Base-by-base conservation (phyloP, 2,329 filamentous ascomycete genomes). In the Ascocoryne sarcoides region DNA sequence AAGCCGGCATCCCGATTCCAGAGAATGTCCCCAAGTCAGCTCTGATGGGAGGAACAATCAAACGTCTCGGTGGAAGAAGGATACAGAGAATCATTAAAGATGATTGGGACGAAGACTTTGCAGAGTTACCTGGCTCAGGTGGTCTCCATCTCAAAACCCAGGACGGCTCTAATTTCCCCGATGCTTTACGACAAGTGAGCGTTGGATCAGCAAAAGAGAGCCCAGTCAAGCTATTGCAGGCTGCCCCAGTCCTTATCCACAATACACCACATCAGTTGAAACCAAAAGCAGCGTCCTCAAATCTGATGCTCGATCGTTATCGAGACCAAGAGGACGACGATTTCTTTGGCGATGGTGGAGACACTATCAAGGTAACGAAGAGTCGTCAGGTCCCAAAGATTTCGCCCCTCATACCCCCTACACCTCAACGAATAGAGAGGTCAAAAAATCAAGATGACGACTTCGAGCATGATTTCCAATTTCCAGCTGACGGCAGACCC, bases 1-100 rank as follows among this genome's bases (percentile, higher is more conserved):
- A 79, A 59, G 89, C 88, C 18, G 92, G 92, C 51, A 95, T 98
- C 49, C 90, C 92, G 5, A 77, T 96, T 41, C 92, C 92, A 19
- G 70, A 76, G 37, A 89, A 89, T 58, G 79, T 96, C 21, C 88
- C 90, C 1, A 78, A 84, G 20, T 95, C 90, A 15, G 92, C 92
- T 20, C 69, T 98, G 31, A 76, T 92, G 60, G 90, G 90, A 39
- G 92, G 92, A 38, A 90, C 88, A 8, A 96, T 96, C 58, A 94
- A 93, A 66, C 75, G 89, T 52, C 71, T 96, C 23, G 89, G 89
- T 36, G 79, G 78, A 44, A 75, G 77, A 51, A 87, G 82, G 55
- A 70, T 83, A 15, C 81, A 79, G 55, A 82, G 76, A 56, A 77
- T 81, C 30, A 76, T 85, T 44, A 78, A 84, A 48, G 84, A 90